Percentiles rank a stretch among this genome's conserved stretches.
Evolutionary conservation across 768 basidiomycete species (phyloP).

Genomic region (Agrocybe chaxingu): DNA sequence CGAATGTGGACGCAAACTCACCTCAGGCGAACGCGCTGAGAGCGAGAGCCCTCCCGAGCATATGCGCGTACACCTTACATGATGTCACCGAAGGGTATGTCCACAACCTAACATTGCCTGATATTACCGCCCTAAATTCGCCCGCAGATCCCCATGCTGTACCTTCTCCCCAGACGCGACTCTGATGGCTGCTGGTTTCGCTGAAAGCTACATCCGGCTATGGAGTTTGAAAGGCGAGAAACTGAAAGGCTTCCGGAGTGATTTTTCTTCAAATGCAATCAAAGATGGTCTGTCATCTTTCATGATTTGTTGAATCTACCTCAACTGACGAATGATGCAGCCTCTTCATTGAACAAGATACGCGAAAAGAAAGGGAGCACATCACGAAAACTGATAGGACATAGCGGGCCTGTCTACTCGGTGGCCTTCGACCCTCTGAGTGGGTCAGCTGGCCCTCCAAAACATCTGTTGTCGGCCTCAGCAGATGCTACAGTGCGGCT

Average conservation of each 20-base stretch:
- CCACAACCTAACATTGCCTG: not conserved
- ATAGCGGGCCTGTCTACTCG: constrained; percentile 95
- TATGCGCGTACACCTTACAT: constrained; percentile 93
- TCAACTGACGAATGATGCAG: constrained; percentile 30
- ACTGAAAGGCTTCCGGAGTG: constrained; percentile 71
- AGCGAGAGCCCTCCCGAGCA: constrained; percentile 78
- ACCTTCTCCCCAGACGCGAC: constrained; percentile 90
- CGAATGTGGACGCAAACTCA: constrained; percentile 53
- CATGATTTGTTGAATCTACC: not conserved
- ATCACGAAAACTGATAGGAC: constrained; percentile 94
- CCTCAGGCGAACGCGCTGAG: constrained; percentile 55
- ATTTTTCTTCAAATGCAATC: constrained; percentile 63
- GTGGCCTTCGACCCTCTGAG: constrained; percentile 89
- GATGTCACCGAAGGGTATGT: constrained; percentile 92
- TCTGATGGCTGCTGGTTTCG: constrained; percentile 91
- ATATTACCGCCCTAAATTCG: constrained; percentile 3
- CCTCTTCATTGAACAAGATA: constrained; percentile 56
- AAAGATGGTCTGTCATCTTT: constrained; percentile 58
- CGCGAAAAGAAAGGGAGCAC: constrained; percentile 79
- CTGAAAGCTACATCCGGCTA: constrained; percentile 90
- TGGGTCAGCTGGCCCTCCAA: constrained; percentile 84
- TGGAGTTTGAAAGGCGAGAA: constrained; percentile 96
- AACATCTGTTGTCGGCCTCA: constrained; percentile 86
- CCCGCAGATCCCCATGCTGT: constrained; percentile 71
- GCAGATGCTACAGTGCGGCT: constrained; percentile 88